A percentile compares a stretch with the other conserved stretches of the same genome.
phyloP scores from a whole-genome alignment of 2,329 filamentous ascomycete genomes.

The Corinectria fuckeliana region DNA sequence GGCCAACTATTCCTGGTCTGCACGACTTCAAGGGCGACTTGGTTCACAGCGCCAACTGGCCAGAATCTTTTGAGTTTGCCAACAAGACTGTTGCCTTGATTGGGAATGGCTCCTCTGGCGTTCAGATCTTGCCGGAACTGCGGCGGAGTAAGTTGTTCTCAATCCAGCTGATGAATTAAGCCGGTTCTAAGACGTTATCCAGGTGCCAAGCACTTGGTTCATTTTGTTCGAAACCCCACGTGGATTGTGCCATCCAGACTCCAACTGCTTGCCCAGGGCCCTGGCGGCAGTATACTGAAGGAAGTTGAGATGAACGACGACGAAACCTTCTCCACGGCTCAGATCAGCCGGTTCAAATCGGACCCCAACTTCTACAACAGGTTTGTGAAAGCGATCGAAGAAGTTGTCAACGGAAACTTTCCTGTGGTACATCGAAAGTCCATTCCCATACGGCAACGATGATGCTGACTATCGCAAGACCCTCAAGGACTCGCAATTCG shows the following conservation, averaged over 20 bases:
- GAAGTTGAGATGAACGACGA: slow-evolving; percentile 8
- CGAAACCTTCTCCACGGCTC: background rate
- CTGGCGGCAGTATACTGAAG: background rate
- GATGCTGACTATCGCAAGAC: background rate
- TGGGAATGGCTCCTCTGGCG: slow-evolving; percentile 20
- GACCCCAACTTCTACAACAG: slow-evolving; percentile 5
- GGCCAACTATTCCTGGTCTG: slow-evolving; percentile 14
- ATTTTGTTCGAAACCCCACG: slow-evolving; percentile 12
- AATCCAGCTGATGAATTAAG: background rate
- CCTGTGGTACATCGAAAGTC: background rate
- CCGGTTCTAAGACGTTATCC: background rate
- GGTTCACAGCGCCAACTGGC: slow-evolving; percentile 18
- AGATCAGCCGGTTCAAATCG: slow-evolving; percentile 7
- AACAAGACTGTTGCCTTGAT: slow-evolving; percentile 14
- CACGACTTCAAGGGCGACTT: slow-evolving; percentile 12
- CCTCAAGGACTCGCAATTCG: slow-evolving; percentile 6
- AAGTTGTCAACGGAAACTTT: slow-evolving; percentile 16
- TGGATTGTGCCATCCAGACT: slow-evolving; percentile 12
- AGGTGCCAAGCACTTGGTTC: slow-evolving; percentile 1
- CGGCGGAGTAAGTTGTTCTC: background rate
- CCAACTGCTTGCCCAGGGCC: background rate
- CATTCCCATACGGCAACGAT: too few species aligned
- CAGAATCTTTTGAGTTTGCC: background rate
- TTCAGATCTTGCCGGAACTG: slow-evolving; percentile 18
- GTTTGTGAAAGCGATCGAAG: slow-evolving; percentile 12